A percentile compares a stretch with the other conserved stretches of the same genome.
Conservation (phyloP, 371 early-diverging fungal species). For the Capniomyces stellatus region DNA sequence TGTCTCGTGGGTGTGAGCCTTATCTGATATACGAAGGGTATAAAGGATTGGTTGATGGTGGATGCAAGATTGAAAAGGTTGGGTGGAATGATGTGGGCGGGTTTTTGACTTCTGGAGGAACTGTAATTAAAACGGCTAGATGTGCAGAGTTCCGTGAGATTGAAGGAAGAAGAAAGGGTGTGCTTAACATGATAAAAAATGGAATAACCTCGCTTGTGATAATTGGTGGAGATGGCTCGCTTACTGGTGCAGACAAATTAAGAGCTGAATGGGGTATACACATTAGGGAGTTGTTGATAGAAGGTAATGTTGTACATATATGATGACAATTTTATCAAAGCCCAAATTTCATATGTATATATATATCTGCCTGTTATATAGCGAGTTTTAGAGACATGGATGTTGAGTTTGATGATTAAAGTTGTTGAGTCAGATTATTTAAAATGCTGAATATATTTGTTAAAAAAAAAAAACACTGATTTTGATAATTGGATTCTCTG, state of each 20-base stretch:
- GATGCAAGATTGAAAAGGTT: slow-evolving; percentile 66
- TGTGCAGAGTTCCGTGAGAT: slow-evolving; percentile 70
- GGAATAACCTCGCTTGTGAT: slow-evolving; percentile 93
- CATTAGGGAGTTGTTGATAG: slow-evolving; percentile 48
- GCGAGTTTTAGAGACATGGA: too few relatives aligned
- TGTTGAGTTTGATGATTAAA: too few relatives aligned
- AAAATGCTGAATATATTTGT: too few relatives aligned
- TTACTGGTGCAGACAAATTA: slow-evolving; percentile 91
- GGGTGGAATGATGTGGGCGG: slow-evolving; percentile 84
- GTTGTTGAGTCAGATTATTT: too few relatives aligned
- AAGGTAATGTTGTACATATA: slow-evolving; percentile 19
- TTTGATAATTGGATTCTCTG: too few relatives aligned
- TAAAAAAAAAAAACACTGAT: too few relatives aligned
- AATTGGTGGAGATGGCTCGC: slow-evolving; percentile 96
- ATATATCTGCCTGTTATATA: too few relatives aligned
- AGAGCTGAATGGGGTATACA: slow-evolving; percentile 81
- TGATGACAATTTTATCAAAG: too few relatives aligned
- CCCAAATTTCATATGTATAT: too few relatives aligned
- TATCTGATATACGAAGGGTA: slow-evolving; percentile 93
- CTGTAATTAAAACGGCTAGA: slow-evolving; percentile 93
- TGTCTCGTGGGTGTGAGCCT: slow-evolving; percentile 64
- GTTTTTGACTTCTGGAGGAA: slow-evolving; percentile 80
- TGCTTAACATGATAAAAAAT: slow-evolving; percentile 65
- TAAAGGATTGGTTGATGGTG: slow-evolving; percentile 92
- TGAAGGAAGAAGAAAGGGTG: slow-evolving; percentile 78